These are phyloP conservation scores for Cardamine resedifolia DNA, from an alignment of 345 rosid genomes.

Conservation along the genomic window DNA sequence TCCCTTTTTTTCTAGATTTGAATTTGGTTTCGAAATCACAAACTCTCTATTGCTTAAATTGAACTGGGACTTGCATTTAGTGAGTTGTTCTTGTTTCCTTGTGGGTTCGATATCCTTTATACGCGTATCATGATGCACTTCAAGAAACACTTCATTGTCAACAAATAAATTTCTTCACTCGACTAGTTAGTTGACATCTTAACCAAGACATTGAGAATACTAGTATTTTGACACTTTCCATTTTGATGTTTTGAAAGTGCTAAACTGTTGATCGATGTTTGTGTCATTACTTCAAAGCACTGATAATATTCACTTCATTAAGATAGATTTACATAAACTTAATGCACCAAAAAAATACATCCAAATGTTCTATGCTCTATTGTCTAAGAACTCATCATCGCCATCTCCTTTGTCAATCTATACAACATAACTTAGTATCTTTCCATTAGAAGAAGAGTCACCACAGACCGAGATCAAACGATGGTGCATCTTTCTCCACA, in stretches of 20 bases:
- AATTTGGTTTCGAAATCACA: no score
- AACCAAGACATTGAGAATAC: background rate
- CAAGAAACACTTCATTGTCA: no score
- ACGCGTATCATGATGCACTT: no score
- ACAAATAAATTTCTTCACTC: no score
- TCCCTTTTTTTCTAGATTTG: no score
- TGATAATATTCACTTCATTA: background rate
- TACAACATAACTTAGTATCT: slow-evolving; percentile 15
- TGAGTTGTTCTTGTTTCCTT: no score
- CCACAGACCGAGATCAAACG: slow-evolving; percentile 90
- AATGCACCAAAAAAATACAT: background rate
- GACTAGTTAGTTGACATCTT: no score
- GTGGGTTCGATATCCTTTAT: no score
- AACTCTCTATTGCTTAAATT: no score
- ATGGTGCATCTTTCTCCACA: slow-evolving; percentile 47
- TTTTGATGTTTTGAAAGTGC: background rate
- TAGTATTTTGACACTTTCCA: no score
- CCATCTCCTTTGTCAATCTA: background rate
- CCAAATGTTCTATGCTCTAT: background rate
- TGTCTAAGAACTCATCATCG: background rate
- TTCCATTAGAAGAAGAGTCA: slow-evolving; percentile 10
- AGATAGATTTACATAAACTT: background rate
- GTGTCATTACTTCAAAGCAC: background rate
- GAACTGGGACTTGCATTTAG: no score
- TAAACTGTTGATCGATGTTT: background rate